A percentile compares a stretch with the other conserved stretches of the same genome.
Evolutionary conservation across 208 protist genomes (phyloP).

Genomic region (Vickermania spadyakhi): DNA sequence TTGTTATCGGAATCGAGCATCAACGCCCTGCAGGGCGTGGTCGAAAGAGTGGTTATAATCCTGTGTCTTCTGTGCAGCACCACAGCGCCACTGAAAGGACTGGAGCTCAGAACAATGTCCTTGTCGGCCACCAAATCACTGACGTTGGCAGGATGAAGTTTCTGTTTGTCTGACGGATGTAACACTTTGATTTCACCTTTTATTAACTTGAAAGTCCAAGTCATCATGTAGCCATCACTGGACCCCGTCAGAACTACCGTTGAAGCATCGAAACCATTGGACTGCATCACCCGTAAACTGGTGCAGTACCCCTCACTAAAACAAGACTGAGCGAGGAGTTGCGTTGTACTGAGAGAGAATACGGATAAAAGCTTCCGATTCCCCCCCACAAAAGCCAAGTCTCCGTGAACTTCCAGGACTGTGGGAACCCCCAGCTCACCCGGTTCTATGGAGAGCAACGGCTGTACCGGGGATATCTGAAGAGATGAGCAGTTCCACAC

Average conservation of each 20-base stretch:
- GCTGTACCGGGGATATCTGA: neutral
- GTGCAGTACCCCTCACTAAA: conserved; percentile 1
- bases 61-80: conserved; percentile 28
- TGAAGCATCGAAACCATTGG: neutral
- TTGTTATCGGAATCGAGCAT: conserved; percentile 47
- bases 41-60: conserved; percentile 11
- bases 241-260: conserved; percentile 28
- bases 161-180: conserved; percentile 44
- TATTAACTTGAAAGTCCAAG: conserved; percentile 21
- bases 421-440: neutral
- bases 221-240: conserved; percentile 46
- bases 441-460: neutral
- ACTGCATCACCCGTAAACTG: conserved; percentile 8
- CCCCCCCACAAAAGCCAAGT: neutral
- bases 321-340: conserved; percentile 1
- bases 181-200: conserved; percentile 4
- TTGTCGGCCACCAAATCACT: conserved; percentile 44
- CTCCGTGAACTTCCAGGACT: neutral
- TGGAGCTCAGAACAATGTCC: conserved; percentile 44
- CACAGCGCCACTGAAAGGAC: conserved; percentile 41
- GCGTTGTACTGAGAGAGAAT: conserved; percentile 1
- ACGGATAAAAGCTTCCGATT: neutral
- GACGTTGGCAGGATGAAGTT: conserved; percentile 33
- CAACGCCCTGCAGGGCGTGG: conserved; percentile 13
- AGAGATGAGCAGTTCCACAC: neutral